These are phyloP conservation scores for Lagerstroemia speciosa DNA, from an alignment of 345 rosid species.

Conservation along the genomic window DNA sequence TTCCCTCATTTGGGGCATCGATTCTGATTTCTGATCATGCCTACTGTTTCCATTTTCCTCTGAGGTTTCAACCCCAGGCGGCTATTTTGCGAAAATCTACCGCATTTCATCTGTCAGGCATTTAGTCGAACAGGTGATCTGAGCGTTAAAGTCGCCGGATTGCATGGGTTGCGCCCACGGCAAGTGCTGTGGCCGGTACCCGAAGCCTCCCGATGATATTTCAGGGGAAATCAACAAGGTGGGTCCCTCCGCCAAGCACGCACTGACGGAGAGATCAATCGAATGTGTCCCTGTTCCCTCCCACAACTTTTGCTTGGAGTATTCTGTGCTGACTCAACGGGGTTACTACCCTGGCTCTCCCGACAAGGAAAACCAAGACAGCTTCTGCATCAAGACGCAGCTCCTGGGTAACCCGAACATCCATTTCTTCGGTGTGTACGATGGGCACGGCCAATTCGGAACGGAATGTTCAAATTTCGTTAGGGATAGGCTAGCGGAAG, in stretches of 20 bases:
- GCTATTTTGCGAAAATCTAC: conserved; percentile 13
- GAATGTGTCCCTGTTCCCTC: conserved; percentile 58
- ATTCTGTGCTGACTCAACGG: conserved; percentile 63
- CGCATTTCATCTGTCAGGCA: conserved; percentile 17
- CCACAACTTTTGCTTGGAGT: conserved; percentile 55
- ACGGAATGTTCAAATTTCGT: conserved; percentile 75
- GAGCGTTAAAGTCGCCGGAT: conserved; percentile 2
- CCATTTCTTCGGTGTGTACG: conserved; percentile 92
- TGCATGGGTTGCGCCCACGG: conserved; percentile 87
- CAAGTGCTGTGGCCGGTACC: conserved; percentile 63
- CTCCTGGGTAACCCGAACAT: conserved; percentile 78
- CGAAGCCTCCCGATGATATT: conserved; percentile 52
- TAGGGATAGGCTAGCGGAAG: conserved; percentile 57
- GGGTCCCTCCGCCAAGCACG: conserved; percentile 26
- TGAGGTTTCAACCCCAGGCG: not conserved
- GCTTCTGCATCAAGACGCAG: conserved; percentile 61
- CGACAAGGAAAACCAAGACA: conserved; percentile 79
- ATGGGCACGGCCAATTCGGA: conserved; percentile 81
- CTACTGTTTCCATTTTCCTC: no score
- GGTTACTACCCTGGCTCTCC: conserved; percentile 82
- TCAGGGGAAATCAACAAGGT: conserved; percentile 23
- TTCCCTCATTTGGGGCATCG: not conserved
- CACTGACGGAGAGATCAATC: conserved; percentile 48
- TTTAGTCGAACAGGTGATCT: conserved; percentile 17
- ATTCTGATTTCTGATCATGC: no score